These are phyloP conservation scores for Alloascoidea africana DNA, from an alignment of 805 yeast genomes.

Conservation along the genomic window DNA sequence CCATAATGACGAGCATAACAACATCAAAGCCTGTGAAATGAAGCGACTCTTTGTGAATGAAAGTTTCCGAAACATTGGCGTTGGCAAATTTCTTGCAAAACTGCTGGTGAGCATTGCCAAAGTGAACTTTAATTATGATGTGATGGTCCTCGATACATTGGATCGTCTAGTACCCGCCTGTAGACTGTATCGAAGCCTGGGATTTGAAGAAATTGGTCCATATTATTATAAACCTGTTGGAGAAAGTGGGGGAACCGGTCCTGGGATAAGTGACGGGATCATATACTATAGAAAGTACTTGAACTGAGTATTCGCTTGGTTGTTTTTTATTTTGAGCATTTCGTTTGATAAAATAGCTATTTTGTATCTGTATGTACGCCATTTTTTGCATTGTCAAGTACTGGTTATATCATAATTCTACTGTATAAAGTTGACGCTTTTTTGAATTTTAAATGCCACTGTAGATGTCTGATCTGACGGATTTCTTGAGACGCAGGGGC, in stretches of 20 bases:
- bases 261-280: too few relatives aligned
- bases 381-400: too few relatives aligned
- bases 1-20: background rate
- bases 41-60: background rate
- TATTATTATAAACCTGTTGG: background rate
- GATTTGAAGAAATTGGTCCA: slow-evolving; percentile 1
- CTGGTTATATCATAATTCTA: too few relatives aligned
- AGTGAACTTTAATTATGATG: background rate
- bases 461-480: too few relatives aligned
- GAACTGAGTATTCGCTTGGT: background rate
- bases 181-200: slow-evolving; percentile 1
- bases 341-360: too few relatives aligned
- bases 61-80: background rate
- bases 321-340: background rate
- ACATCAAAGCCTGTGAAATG: background rate
- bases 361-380: too few relatives aligned
- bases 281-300: background rate
- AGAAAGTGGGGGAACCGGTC: too few relatives aligned
- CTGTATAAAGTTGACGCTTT: too few relatives aligned
- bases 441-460: too few relatives aligned
- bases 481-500: too few relatives aligned
- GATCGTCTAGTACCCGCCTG: background rate
- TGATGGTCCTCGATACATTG: background rate
- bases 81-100: background rate
- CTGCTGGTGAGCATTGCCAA: background rate